phyloP scores from a whole-genome alignment of 2,329 filamentous ascomycete genomes.

The Pseudocercospora musae region DNA sequence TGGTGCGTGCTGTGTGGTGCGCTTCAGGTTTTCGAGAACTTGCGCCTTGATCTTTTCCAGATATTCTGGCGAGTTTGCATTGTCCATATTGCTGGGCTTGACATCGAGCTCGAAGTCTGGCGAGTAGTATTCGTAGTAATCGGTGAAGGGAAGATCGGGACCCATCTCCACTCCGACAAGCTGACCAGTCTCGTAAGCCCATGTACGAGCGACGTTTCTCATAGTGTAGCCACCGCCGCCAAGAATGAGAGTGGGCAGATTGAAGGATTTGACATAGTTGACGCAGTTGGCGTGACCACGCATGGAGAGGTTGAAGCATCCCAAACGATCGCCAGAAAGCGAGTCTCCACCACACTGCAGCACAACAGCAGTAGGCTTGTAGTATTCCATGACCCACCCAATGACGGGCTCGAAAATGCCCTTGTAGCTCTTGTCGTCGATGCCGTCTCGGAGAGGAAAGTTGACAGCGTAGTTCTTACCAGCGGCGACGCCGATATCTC shows the following conservation, averaged over 20 bases:
- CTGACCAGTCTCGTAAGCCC: constrained; percentile 68
- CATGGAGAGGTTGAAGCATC: constrained; percentile 70
- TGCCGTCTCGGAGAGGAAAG: constrained; percentile 66
- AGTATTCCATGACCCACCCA: constrained; percentile 66
- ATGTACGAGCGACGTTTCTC: constrained; percentile 62
- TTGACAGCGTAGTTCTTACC: constrained; percentile 69
- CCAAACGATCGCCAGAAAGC: constrained; percentile 63
- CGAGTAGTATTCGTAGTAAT: constrained; percentile 83
- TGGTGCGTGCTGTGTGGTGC: constrained; percentile 59
- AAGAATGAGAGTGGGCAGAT: constrained; percentile 62
- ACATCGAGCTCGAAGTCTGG: constrained; percentile 69
- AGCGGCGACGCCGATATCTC: constrained; percentile 64
- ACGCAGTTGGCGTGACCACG: constrained; percentile 68
- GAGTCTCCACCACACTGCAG: constrained; percentile 68
- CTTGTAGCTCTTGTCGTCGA: constrained; percentile 65
- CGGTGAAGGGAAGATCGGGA: constrained; percentile 85
- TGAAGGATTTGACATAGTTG: constrained; percentile 65
- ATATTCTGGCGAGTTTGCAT: constrained; percentile 66
- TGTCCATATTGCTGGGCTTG: constrained; percentile 69
- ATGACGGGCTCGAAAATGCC: constrained; percentile 67
- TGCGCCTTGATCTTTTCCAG: constrained; percentile 64
- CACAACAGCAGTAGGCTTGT: constrained; percentile 64
- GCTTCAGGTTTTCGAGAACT: constrained; percentile 64
- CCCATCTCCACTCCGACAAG: constrained; percentile 80
- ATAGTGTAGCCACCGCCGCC: constrained; percentile 69